Evolutionary conservation across 345 rosid genomes (phyloP), one percentile per base, ranked within the genome.

Genomic region (Barbarea vulgaris): DNA sequence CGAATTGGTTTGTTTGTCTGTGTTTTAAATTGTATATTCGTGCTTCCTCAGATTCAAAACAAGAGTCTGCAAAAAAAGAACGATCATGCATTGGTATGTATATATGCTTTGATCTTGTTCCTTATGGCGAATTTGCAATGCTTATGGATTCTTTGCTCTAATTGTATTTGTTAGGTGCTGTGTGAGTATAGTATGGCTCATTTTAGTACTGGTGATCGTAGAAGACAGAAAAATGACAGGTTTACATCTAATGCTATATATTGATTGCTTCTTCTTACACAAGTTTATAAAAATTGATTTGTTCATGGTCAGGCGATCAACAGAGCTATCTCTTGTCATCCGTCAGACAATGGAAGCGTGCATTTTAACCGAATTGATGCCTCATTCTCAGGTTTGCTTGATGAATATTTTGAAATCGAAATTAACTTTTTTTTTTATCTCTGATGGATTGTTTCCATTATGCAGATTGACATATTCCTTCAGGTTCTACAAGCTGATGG

Each of bases 401-500:
- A 10, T n/a, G 36, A 54, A 53, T 18, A 57, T 9, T 3, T 18
- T 73, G 44, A 15, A 62, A 42, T 11, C 18, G 0, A 50, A 7
- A 0, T 30, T 13, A 18, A 2, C 22, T n/a, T n/a, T n/a, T n/a
- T 25, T n/a, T 11, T 34, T 24, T 31, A 0, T 30, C 6, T 10
- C 34, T 46, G 31, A 48, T 75, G 6, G 18, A 19, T 69, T 64
- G 60, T 41, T 71, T 56, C 30, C n/a, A 60, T 22, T 64, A 44
- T 81, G 81, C 91, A 90, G 99, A 95, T 92, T 76, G 97, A 92
- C 80, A 89, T 95, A 31, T 95, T 85, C 77, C 90, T 92, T 15
- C 99, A 92, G 81, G 97, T 95, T 85, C 93, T 95, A 39, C 99
- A 92, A 83, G 97, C 97, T 7, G 97, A 95, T 78, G 99, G 97